Percentiles rank a stretch among this genome's conserved stretches.
Evolutionary conservation across 805 yeast genomes (phyloP).

Genomic region (Helenozyma rhizophorensis): DNA sequence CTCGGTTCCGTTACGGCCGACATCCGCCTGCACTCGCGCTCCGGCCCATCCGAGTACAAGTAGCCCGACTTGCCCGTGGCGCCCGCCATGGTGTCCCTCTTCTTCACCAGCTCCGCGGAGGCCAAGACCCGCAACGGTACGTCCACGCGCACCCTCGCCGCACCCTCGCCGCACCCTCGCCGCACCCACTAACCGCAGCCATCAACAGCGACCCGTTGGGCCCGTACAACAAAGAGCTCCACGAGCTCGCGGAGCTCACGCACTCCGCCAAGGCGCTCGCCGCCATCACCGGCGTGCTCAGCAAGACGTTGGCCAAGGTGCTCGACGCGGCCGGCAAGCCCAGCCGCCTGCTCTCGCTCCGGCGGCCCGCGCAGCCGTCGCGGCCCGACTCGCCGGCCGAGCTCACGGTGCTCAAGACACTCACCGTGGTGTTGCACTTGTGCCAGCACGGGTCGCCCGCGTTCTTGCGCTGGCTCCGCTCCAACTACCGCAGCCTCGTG

Average conservation of each 20-base stretch:
- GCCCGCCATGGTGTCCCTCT: conserved; percentile 4
- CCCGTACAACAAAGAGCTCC: conserved; percentile 53
- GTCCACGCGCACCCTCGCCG: not conserved
- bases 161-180: no score
- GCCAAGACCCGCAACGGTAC: conserved; percentile 12
- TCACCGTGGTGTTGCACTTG: conserved; percentile 49
- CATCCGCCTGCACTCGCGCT: no score
- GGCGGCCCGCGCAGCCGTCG: not conserved
- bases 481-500: conserved; percentile 9
- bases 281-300: conserved; percentile 36
- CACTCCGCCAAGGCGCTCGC: conserved; percentile 34
- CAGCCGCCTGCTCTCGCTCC: conserved; percentile 3
- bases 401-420: conserved; percentile 38
- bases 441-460: conserved; percentile 51
- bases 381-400: not conserved
- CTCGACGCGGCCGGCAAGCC: conserved; percentile 3
- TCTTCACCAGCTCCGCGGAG: conserved; percentile 5
- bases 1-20: no score
- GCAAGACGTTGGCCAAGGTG: conserved; percentile 32
- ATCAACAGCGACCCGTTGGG: conserved; percentile 53
- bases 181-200: conserved; percentile 23
- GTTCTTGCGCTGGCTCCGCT: conserved; percentile 43
- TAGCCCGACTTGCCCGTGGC: not conserved
- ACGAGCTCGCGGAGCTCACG: conserved; percentile 47
- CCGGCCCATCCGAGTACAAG: no score